Evolutionary conservation across 345 rosid genomes (phyloP), one percentile per base, ranked within the genome.

Genomic region (Melaleuca alternifolia): DNA sequence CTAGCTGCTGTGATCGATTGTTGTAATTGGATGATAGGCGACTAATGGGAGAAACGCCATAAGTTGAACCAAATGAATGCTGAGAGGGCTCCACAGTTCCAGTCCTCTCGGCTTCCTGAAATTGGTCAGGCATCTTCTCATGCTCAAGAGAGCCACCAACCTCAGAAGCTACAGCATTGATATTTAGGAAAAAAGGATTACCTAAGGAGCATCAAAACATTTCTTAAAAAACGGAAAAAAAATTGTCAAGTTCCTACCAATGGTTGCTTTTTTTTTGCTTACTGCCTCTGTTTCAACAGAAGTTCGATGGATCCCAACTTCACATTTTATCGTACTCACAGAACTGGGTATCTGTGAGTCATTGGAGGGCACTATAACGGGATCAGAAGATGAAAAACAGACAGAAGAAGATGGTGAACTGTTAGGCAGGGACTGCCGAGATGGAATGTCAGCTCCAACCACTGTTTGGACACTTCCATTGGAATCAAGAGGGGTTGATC

Each of bases 11-110:
- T 16, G 96, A 90, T 75, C 95, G 93, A 88, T 88, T 93, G 90
- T 91, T 90, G 90, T 95, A 93, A 90, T 94, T 95, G 79, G 98
- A 94, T 65, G 96, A 90, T 88, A 96, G 97, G 84, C 96, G 92
- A 87, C 95, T 95, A 52, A 89, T 89, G 21, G 95, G 93, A 89
- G 96, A 91, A 85, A 94, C 91, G 87, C 90, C 89, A 51, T 93
- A 95, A 88, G 87, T 87, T 89, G 95, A 88, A 54, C 90, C 87
- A 87, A 91, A 91, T 87, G 93, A 88, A 51, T 92, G 89, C 83
- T 87, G 96, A 86, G 93, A 89, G 88, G 94, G 81, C 62, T 95
- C 97, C 85, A 84, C 88, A 24, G 59, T 88, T 53, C 89, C 93
- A 87, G 88, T 88, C 91, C 95, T 95, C 90, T 88, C 90, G 51